Conservation (phyloP, 352 stramenopile species). For the Pythium utonaiense region DNA sequence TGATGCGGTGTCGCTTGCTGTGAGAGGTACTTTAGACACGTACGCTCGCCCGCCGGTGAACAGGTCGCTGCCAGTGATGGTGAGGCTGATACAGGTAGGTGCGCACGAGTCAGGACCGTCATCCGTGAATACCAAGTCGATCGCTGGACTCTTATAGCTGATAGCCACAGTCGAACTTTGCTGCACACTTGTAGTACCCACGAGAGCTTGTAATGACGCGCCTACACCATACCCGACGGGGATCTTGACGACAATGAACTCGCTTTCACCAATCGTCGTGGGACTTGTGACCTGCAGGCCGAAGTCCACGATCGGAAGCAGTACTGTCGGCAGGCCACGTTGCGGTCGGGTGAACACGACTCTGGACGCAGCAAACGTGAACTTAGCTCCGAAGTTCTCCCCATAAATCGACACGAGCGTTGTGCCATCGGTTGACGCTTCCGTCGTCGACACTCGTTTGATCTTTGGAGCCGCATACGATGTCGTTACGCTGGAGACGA, state of each 20-base stretch:
- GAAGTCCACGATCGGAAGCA: slow-evolving; percentile 39
- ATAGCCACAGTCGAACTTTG: slow-evolving; percentile 29
- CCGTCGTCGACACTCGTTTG: slow-evolving; percentile 5
- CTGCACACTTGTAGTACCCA: slow-evolving; percentile 40
- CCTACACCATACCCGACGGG: slow-evolving; percentile 39
- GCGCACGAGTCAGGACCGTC: slow-evolving; percentile 48
- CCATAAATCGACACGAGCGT: slow-evolving; percentile 48
- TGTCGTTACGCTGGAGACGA: slow-evolving; percentile 30
- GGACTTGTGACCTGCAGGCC: slow-evolving; percentile 23
- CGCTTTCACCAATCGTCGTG: slow-evolving; percentile 4
- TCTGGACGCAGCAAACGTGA: slow-evolving; percentile 34
- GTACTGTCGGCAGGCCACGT: slow-evolving; percentile 26
- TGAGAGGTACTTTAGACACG: slow-evolving; percentile 39
- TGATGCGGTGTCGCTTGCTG: slow-evolving; percentile 3
- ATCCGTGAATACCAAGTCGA: slow-evolving; percentile 55
- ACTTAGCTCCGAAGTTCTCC: slow-evolving; percentile 43
- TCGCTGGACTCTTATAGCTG: slow-evolving; percentile 38
- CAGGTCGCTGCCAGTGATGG: slow-evolving; percentile 50
- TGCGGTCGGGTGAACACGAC: slow-evolving; percentile 47
- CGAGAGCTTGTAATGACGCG: slow-evolving; percentile 33
- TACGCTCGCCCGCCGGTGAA: slow-evolving; percentile 37
- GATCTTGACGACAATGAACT: slow-evolving; percentile 42
- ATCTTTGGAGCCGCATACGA: slow-evolving; percentile 48
- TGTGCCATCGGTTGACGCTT: slow-evolving; percentile 35
- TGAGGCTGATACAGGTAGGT: slow-evolving; percentile 45